Conservation (phyloP, 768 basidiomycete genomes). For the Mycena polygramma region DNA sequence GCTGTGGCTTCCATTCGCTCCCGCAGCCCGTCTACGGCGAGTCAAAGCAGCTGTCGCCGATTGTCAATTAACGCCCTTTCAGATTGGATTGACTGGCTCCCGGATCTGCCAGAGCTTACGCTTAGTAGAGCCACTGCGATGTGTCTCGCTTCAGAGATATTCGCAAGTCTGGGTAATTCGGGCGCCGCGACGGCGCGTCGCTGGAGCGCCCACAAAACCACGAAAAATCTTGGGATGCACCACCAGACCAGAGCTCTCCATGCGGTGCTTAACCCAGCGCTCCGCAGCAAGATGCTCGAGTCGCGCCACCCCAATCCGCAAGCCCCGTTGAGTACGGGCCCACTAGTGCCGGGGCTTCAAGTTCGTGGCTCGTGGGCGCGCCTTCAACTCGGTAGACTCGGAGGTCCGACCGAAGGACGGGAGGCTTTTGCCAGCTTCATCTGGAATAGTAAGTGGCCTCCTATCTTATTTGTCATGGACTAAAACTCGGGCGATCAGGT, state of each 20-base stretch:
- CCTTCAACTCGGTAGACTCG: constrained; percentile 38
- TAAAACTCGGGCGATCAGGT: constrained; percentile 29
- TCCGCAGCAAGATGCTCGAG: constrained; percentile 16
- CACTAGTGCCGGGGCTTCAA: constrained; percentile 41
- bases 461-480: no score
- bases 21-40: constrained; percentile 16
- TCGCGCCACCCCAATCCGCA: constrained; percentile 47
- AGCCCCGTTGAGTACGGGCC: constrained; percentile 22
- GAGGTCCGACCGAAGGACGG: constrained; percentile 33
- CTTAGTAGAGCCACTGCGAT: background rate
- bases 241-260: constrained; percentile 31
- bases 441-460: constrained; percentile 43
- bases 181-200: constrained; percentile 19
- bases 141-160: constrained; percentile 21
- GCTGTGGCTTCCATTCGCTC: constrained; percentile 7
- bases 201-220: constrained; percentile 2
- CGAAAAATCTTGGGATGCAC: constrained; percentile 17
- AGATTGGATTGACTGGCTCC: constrained; percentile 20
- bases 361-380: constrained; percentile 54
- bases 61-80: no score
- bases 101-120: constrained; percentile 3
- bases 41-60: background rate
- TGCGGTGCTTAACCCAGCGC: constrained; percentile 12
- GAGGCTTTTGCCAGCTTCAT: constrained; percentile 44
- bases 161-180: constrained; percentile 9